A percentile compares a stretch with the other conserved stretches of the same genome.
Evolutionary conservation across 208 protist genomes (phyloP).

Genomic region (Acanthamoeba triangularis): DNA sequence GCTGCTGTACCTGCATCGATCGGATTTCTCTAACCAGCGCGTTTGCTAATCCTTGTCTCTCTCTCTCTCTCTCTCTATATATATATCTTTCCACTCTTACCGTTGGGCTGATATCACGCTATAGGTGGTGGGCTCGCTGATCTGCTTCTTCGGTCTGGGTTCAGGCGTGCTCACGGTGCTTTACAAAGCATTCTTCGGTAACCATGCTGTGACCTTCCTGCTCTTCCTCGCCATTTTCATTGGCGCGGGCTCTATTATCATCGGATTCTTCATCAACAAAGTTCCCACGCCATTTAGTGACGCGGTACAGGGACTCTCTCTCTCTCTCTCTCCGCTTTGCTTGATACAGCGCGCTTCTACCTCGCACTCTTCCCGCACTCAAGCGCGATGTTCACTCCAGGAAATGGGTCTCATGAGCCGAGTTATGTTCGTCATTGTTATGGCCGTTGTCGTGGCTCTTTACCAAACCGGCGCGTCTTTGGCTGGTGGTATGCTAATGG

Average conservation of each 20-base stretch:
- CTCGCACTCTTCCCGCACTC: neutral
- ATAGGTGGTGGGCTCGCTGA: conserved; percentile 51
- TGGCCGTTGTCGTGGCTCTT: neutral
- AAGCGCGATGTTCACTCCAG: conserved; percentile 21
- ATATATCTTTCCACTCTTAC: neutral
- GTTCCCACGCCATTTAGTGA: neutral
- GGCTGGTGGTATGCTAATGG: neutral
- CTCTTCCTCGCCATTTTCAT: conserved; percentile 36
- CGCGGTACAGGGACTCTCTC: neutral
- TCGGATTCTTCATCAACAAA: conserved; percentile 28
- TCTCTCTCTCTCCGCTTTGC: no score
- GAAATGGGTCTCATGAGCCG: conserved; percentile 10
- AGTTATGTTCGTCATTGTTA: neutral
- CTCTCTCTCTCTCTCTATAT: no score
- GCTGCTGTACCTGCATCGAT: neutral
- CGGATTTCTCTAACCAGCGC: neutral
- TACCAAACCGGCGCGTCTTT: conserved; percentile 3
- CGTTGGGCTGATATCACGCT: neutral
- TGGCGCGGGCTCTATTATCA: conserved; percentile 6
- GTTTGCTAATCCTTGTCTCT: no score
- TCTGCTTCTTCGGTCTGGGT: conserved; percentile 69
- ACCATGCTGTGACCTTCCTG: neutral
- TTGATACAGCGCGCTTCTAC: neutral
- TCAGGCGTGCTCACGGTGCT: conserved; percentile 57
- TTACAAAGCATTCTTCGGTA: conserved; percentile 69